Conservation (phyloP, 2,329 filamentous ascomycete genomes). For the Fusarium subtropicale region DNA sequence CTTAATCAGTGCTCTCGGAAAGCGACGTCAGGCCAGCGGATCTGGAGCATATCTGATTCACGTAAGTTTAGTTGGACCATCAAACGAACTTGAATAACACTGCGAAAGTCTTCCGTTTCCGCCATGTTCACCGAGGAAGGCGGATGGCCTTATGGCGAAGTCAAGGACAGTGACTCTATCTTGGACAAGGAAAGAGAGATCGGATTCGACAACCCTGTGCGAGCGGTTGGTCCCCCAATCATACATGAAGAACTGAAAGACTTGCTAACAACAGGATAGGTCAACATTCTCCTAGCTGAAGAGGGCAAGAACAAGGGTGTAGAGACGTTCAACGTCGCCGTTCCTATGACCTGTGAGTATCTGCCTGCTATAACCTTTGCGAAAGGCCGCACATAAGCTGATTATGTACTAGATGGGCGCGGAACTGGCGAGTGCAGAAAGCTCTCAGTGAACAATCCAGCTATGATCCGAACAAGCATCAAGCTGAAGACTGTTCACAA, state of each 20-base stretch:
- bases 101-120: constrained; percentile 45
- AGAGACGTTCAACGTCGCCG: constrained; percentile 46
- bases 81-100: not conserved
- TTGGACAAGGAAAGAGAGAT: constrained; percentile 49
- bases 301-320: constrained; percentile 47
- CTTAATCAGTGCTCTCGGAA: constrained; percentile 51
- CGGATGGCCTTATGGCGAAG: constrained; percentile 49
- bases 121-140: constrained; percentile 45
- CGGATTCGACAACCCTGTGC: constrained; percentile 43
- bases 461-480: constrained; percentile 48
- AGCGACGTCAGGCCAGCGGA: constrained; percentile 44
- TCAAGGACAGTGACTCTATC: constrained; percentile 49
- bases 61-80: constrained; percentile 30
- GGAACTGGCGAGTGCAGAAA: constrained; percentile 51
- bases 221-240: constrained; percentile 43
- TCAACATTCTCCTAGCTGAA: constrained; percentile 47
- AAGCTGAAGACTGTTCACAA: constrained; percentile 47
- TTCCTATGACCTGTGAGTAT: constrained; percentile 48
- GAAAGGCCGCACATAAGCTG: not conserved
- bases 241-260: not conserved
- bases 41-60: constrained; percentile 51
- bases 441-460: constrained; percentile 51
- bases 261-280: constrained; percentile 29
- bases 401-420: constrained; percentile 47
- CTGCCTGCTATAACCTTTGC: too few relatives aligned